Percentiles rank a stretch among this genome's conserved stretches.
phyloP scores from a whole-genome alignment of 1,139 yeast genomes.

The Magnusiomyces tetraspermus region DNA sequence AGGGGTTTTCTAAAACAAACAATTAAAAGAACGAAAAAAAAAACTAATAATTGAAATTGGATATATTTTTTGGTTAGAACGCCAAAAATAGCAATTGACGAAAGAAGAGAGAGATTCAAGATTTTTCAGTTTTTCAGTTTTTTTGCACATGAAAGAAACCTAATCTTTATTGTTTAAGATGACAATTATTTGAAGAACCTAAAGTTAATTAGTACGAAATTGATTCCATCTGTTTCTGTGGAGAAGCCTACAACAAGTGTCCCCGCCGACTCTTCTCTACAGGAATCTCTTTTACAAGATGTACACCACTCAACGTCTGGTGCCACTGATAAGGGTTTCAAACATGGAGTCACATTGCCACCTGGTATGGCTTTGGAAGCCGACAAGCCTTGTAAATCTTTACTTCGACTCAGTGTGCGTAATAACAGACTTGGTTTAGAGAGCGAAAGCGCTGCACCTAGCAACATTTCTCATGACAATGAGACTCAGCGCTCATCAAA shows the following conservation, averaged over 20 bases:
- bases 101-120: background rate
- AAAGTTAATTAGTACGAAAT: background rate
- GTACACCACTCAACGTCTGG: background rate
- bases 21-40: too few species aligned
- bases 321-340: background rate
- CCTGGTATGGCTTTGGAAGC: background rate
- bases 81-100: background rate
- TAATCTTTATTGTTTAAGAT: background rate
- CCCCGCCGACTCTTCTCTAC: too few species aligned
- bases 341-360: background rate
- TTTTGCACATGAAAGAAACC: background rate
- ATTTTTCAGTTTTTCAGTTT: background rate
- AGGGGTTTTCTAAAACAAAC: too few species aligned
- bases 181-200: slow-evolving; percentile 1
- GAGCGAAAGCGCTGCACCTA: background rate
- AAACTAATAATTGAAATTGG: too few species aligned
- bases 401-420: background rate
- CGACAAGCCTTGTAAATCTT: background rate
- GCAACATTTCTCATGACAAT: too few species aligned
- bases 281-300: too few species aligned
- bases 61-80: too few species aligned
- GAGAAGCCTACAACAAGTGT: background rate
- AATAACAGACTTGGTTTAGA: background rate
- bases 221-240: background rate
- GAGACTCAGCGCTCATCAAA: too few species aligned